Evolutionary conservation across 139 green algal species (phyloP).

Genomic region (Closterium sp.): DNA sequence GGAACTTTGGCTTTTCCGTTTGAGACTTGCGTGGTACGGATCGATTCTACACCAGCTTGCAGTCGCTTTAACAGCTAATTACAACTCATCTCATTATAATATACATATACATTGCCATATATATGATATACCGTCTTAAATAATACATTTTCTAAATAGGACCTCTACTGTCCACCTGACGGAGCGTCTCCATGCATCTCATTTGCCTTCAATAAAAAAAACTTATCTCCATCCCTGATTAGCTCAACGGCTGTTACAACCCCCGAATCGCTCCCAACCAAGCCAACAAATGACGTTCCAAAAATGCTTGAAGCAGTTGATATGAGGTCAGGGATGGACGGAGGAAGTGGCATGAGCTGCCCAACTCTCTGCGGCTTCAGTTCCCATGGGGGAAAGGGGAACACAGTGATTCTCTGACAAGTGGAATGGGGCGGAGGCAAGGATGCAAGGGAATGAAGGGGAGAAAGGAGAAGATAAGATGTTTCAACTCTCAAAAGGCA

Average conservation of each 20-base stretch:
- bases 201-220: background rate
- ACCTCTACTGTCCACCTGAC: background rate
- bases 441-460: background rate
- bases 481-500: too few relatives aligned
- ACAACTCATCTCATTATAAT: too few relatives aligned
- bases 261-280: background rate
- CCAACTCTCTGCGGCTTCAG: background rate
- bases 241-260: background rate
- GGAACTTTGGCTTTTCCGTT: too few relatives aligned
- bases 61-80: too few relatives aligned
- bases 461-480: too few relatives aligned
- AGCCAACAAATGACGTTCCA: background rate
- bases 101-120: too few relatives aligned
- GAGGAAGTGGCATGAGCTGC: background rate
- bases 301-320: background rate
- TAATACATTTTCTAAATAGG: too few relatives aligned
- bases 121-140: too few relatives aligned
- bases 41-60: too few relatives aligned
- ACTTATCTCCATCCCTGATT: background rate
- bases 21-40: too few relatives aligned
- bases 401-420: background rate
- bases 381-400: background rate
- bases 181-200: background rate
- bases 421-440: background rate
- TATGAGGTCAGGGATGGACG: background rate